Conservation (phyloP, 768 basidiomycete species). For the Baorangia bicolor region DNA sequence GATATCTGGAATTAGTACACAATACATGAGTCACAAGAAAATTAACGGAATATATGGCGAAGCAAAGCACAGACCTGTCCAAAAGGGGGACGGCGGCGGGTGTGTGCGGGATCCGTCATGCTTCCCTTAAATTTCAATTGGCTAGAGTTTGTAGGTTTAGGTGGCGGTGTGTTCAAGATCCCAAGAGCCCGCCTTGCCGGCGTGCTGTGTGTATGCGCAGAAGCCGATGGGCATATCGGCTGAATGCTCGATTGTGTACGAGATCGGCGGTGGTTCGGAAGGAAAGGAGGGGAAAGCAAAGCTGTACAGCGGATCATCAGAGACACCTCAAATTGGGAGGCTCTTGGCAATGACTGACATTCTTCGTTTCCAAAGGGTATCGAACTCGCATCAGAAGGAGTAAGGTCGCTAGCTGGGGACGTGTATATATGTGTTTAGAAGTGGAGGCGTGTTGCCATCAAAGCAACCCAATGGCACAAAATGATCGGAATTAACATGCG, state of each 20-base stretch:
- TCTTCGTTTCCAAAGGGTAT: slow-evolving; percentile 49
- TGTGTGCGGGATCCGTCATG: slow-evolving; percentile 66
- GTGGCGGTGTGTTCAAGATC: slow-evolving; percentile 60
- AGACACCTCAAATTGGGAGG: slow-evolving; percentile 17
- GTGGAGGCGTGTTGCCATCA: background rate
- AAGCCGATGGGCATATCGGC: slow-evolving; percentile 31
- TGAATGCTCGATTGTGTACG: slow-evolving; percentile 56
- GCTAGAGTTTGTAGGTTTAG: slow-evolving; percentile 51
- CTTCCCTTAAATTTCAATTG: slow-evolving; percentile 68
- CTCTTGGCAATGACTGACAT: slow-evolving; percentile 36
- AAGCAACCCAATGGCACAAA: background rate
- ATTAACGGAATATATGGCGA: slow-evolving; percentile 10
- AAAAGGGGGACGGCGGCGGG: slow-evolving; percentile 40
- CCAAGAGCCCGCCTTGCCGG: slow-evolving; percentile 38
- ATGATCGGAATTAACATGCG: slow-evolving; percentile 8
- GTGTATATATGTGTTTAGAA: slow-evolving; percentile 33
- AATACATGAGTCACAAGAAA: slow-evolving; percentile 15
- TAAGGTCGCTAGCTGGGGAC: slow-evolving; percentile 54
- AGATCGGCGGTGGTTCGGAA: slow-evolving; percentile 54
- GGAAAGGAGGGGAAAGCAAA: slow-evolving; percentile 57
- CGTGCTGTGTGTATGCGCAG: slow-evolving; percentile 29
- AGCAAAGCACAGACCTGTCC: slow-evolving; percentile 37
- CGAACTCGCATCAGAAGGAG: slow-evolving; percentile 49
- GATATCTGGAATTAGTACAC: slow-evolving; percentile 36
- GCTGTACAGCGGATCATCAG: slow-evolving; percentile 36